Evolutionary conservation across 345 rosid species (phyloP), one percentile per base, ranked within the genome.

Genomic region (Atalantia buxifolia): DNA sequence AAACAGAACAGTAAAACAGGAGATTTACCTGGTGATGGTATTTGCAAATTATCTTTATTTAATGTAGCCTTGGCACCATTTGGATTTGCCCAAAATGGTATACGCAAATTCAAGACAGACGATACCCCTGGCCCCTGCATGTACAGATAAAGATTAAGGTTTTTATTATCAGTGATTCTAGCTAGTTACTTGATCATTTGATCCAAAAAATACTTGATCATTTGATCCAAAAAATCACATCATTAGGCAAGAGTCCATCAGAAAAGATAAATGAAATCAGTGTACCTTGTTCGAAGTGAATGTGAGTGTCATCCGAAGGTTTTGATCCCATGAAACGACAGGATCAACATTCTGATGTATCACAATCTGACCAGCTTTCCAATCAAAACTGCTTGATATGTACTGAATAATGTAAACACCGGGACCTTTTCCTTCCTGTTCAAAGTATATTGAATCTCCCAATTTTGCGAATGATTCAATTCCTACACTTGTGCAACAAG

Each of bases 401-500:
- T 88, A 93, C 77, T 95, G 99, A 27, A 84, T 91, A 79, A 95
- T 83, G 81, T 92, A 95, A 78, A 95, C 92, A 72, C 87, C 85
- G 21, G 94, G 94, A 81, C 59, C 75, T 19, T 76, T 80, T 31
- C 92, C 94, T 83, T 86, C 88, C 85, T 92, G 90, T 88, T 93
- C 93, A 76, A 93, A 95, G 64, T 93, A 95, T 71, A 95, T 91
- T 40, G 98, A 96, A 86, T 93, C 98, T 77, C 99, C 99, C 64
- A 95, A 84, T 82, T 95, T 95, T 35, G 99, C 90, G 75, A 95
- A 95, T 0, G 98, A 93, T 83, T 95, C 98, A 79, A 91, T 83
- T 66, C 95, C 98, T 95, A 75, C 71, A 50, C n/a, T 14, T 14
- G n/a, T 13, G 50, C 16, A 66, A 67, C 24, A 69, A 62, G 25